phyloP scores from a whole-genome alignment of 177 flowering plant genomes.

The Vitis hybrid region DNA sequence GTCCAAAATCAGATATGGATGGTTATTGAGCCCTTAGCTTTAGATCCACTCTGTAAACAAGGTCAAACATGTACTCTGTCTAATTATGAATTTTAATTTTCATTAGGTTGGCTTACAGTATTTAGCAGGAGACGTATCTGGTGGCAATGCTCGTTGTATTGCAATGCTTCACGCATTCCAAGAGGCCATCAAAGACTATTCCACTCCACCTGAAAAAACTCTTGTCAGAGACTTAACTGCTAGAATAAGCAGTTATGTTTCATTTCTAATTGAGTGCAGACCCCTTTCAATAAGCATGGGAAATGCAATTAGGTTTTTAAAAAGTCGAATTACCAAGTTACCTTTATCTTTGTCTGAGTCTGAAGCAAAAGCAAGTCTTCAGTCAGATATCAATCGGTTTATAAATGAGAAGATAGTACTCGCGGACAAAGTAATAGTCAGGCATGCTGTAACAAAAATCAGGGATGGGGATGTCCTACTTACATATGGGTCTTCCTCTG shows the following conservation, averaged over 20 bases:
- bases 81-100: conserved; percentile 1
- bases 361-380: conserved; percentile 74
- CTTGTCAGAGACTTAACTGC: conserved; percentile 78
- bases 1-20: not conserved
- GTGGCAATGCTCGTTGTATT: conserved; percentile 90
- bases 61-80: not conserved
- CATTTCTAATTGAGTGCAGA: conserved; percentile 76
- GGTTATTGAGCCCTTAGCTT: not conserved
- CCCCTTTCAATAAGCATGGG: conserved; percentile 98
- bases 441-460: conserved; percentile 90
- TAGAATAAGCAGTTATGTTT: conserved; percentile 71
- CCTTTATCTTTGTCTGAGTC: conserved; percentile 65
- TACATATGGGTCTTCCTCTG: conserved; percentile 79
- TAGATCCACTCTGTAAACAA: not conserved
- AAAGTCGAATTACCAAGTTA: conserved; percentile 63
- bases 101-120: conserved; percentile 86
- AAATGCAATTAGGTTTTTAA: conserved; percentile 80
- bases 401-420: conserved; percentile 81
- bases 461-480: conserved; percentile 96
- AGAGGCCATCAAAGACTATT: conserved; percentile 72
- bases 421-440: conserved; percentile 85
- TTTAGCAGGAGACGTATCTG: conserved; percentile 73
- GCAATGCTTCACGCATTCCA: conserved; percentile 91
- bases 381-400: conserved; percentile 72
- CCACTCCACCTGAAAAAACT: conserved; percentile 74